Base-by-base conservation (phyloP, 139 green algal species). In the Chlorella ohadii region DNA sequence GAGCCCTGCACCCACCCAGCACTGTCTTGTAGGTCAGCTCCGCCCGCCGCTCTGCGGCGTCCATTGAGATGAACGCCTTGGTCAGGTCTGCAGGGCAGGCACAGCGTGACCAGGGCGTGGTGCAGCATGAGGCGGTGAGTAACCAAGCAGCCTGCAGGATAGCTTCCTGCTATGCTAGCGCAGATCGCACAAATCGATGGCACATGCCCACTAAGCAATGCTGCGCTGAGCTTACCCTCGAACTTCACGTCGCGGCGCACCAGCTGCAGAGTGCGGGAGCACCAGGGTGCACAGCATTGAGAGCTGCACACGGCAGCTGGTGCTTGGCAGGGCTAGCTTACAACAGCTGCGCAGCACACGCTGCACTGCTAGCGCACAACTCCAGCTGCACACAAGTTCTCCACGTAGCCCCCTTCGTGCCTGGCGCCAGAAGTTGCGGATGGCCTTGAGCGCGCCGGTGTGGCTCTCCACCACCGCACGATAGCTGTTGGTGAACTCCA, bases 401-500 rank as follows among this genome's bases (percentile, higher is more conserved):
- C n/a, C n/a, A n/a, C n/a, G n/a, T n/a, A n/a, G n/a, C n/a, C n/a
- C n/a, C n/a, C n/a, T n/a, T n/a, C n/a, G n/a, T 59, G 51, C 51
- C 33, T 82, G 72, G 67, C 87, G 85, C 89, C 89, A 92, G 85
- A 92, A 92, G 66, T 39, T 67, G n/a, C 87, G 89, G 25, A 67
- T 71, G 28, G 89, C 79, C 28, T 81, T 83, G 31, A 92, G 87
- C 41, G 87, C 85, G 27, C 71, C 57, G 36, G 82, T 87, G 85
- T 92, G 89, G 31, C 59, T 72, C 31, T 82, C 68, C 47, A 80
- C 23, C 41, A 80, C 33, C 28, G 74, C 74, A 6, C 33, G 31
- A 63, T 85, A 61, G 77, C 68, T 72, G 31, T 34, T 72, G 33
- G n/a, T 41, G 65, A 72, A 72, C 85, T 92, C 89, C 34, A 92